Evolutionary conservation across 2,329 filamentous ascomycete species (phyloP).

Genomic region (Pseudogymnoascus sp.): DNA sequence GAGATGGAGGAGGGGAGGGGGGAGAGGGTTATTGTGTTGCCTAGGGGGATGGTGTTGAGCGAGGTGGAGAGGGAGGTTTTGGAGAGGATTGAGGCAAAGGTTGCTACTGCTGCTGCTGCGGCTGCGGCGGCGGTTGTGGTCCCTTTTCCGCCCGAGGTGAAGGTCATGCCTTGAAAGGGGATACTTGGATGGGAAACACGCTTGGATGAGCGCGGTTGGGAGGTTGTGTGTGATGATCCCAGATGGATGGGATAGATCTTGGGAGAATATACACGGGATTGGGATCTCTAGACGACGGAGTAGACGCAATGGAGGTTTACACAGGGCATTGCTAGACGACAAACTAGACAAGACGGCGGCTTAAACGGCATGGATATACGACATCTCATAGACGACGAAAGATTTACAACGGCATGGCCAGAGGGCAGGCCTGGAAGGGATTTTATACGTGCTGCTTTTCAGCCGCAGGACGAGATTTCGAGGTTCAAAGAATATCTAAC

Average conservation of each 20-base stretch:
- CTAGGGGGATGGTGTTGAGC: background rate
- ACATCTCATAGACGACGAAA: background rate
- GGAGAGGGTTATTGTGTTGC: background rate
- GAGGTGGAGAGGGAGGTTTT: background rate
- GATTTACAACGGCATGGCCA: background rate
- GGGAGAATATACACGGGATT: background rate
- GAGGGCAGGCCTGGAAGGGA: background rate
- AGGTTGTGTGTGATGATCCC: background rate
- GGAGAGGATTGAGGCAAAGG: background rate
- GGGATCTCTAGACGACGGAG: background rate
- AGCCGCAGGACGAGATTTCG: too few relatives aligned
- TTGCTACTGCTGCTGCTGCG: background rate
- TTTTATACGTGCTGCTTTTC: too few relatives aligned
- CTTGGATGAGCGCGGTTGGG: background rate
- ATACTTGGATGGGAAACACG: background rate
- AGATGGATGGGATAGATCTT: background rate
- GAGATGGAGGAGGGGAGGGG: conserved; percentile 1
- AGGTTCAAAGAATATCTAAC: too few relatives aligned
- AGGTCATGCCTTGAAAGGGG: background rate
- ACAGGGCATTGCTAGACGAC: background rate
- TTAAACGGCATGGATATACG: background rate
- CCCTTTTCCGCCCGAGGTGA: background rate
- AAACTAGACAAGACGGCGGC: background rate
- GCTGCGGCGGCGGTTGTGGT: background rate
- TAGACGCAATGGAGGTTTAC: background rate